These are phyloP conservation scores for Alliaria petiolata DNA, from an alignment of 345 rosid species.

Conservation along the genomic window DNA sequence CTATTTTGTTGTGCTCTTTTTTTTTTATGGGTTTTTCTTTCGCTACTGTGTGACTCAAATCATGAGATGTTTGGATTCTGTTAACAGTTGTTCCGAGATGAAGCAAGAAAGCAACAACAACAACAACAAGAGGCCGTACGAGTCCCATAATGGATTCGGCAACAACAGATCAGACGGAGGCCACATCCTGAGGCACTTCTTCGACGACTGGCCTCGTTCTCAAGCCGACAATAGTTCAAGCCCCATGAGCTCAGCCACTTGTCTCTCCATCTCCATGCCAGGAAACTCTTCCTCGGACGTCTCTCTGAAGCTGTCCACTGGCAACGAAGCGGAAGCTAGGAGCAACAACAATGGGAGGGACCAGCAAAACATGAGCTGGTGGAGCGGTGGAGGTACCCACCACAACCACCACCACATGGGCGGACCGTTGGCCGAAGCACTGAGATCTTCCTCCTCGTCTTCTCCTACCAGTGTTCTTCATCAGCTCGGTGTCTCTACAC, in stretches of 20 bases:
- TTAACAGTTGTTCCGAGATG: constrained; percentile 42
- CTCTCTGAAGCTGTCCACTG: constrained; percentile 80
- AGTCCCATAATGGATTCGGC: constrained; percentile 35
- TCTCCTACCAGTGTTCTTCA: constrained; percentile 80
- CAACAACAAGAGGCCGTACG: constrained; percentile 42
- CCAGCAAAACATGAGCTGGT: constrained; percentile 55
- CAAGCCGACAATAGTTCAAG: constrained; percentile 43
- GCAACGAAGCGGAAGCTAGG: constrained; percentile 43
- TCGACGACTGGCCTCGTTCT: constrained; percentile 83
- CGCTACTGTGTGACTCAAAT: neutral
- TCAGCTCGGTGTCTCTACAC: constrained; percentile 45
- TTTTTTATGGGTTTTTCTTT: too few species aligned
- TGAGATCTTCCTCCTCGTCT: constrained; percentile 60
- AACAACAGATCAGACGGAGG: constrained; percentile 45
- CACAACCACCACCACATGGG: constrained; percentile 53
- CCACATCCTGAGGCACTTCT: constrained; percentile 69
- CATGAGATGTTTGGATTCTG: constrained; percentile 12
- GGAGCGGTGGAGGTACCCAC: constrained; percentile 52
- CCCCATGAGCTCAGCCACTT: constrained; percentile 43
- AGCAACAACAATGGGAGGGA: constrained; percentile 36
- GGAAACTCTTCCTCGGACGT: constrained; percentile 74
- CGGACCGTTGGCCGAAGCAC: constrained; percentile 85
- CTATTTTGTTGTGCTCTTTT: neutral
- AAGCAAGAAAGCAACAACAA: constrained; percentile 38
- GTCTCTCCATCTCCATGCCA: constrained; percentile 69